Evolutionary conservation across 2,329 filamentous ascomycete genomes (phyloP).

Genomic region (Aspergillus japonicus): DNA sequence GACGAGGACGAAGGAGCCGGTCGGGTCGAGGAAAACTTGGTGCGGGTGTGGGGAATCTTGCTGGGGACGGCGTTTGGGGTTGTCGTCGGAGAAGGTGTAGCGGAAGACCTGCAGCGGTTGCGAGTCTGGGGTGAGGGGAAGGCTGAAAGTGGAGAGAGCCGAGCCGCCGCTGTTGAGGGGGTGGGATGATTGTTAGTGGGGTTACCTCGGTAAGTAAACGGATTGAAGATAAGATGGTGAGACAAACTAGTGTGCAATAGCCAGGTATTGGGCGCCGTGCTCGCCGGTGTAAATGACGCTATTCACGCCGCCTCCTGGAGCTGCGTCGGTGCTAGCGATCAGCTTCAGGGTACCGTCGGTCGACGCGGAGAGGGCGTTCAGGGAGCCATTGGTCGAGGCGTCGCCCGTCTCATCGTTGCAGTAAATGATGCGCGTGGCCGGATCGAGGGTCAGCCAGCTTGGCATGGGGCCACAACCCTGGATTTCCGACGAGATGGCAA

Average conservation of each 20-base stretch:
- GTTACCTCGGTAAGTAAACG: no score
- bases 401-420: slow-evolving; percentile 37
- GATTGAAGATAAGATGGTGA: background rate
- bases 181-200: slow-evolving; percentile 6
- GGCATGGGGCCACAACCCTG: slow-evolving; percentile 36
- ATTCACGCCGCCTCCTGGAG: slow-evolving; percentile 33
- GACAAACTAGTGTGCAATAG: slow-evolving; percentile 41
- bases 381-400: slow-evolving; percentile 27
- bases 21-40: slow-evolving; percentile 65
- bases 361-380: slow-evolving; percentile 26
- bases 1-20: slow-evolving; percentile 60
- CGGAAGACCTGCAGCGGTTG: slow-evolving; percentile 40
- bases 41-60: slow-evolving; percentile 63
- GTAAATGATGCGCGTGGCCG: slow-evolving; percentile 28
- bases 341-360: slow-evolving; percentile 23
- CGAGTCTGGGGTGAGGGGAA: slow-evolving; percentile 24
- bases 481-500: slow-evolving; percentile 24
- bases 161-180: slow-evolving; percentile 25
- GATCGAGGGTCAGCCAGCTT: slow-evolving; percentile 38
- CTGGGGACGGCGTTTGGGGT: slow-evolving; percentile 38
- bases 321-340: slow-evolving; percentile 19
- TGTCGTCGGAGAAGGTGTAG: slow-evolving; percentile 34
- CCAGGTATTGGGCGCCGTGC: slow-evolving; percentile 28
- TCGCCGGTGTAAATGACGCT: slow-evolving; percentile 33
- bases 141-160: slow-evolving; percentile 33